Conservation (phyloP, 495 filamentous ascomycete species). For the Aspergillus diversus region DNA sequence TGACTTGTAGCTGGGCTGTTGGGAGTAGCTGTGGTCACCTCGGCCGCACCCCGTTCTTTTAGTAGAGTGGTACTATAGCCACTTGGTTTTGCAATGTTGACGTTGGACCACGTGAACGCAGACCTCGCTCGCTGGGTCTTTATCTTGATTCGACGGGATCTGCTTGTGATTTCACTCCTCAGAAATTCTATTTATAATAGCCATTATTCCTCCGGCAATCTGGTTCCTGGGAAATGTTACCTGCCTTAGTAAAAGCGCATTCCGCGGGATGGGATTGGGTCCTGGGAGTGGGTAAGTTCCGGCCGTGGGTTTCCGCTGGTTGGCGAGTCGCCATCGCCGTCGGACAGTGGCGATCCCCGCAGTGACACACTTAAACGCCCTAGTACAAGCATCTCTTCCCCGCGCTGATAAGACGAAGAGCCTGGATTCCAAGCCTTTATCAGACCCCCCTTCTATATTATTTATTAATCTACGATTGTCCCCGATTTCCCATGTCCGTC, state of each 20-base stretch:
- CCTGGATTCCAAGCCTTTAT: neutral
- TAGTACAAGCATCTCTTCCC: conserved; percentile 7
- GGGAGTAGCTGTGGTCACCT: too few relatives aligned
- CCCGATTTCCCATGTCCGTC: neutral
- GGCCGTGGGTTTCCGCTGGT: conserved; percentile 19
- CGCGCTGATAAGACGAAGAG: neutral
- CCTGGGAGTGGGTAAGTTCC: neutral
- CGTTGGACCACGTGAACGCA: too few relatives aligned
- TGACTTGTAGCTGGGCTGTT: too few relatives aligned
- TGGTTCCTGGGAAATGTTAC: neutral
- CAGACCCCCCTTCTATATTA: neutral
- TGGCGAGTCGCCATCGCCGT: conserved; percentile 20
- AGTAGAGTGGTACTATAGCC: too few relatives aligned
- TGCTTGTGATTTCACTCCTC: neutral
- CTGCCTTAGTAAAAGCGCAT: neutral
- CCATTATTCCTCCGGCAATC: neutral
- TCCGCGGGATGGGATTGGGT: conserved; percentile 6
- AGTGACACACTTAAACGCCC: conserved; percentile 17
- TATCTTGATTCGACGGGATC: too few relatives aligned
- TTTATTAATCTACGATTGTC: neutral
- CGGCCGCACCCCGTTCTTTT: too few relatives aligned
- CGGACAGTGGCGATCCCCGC: conserved; percentile 54
- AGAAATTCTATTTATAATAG: conserved; percentile 1
- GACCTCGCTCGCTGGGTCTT: too few relatives aligned
- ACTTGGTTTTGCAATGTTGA: too few relatives aligned